Conservation (phyloP, 768 basidiomycete species). For the Ramaria rubella region DNA sequence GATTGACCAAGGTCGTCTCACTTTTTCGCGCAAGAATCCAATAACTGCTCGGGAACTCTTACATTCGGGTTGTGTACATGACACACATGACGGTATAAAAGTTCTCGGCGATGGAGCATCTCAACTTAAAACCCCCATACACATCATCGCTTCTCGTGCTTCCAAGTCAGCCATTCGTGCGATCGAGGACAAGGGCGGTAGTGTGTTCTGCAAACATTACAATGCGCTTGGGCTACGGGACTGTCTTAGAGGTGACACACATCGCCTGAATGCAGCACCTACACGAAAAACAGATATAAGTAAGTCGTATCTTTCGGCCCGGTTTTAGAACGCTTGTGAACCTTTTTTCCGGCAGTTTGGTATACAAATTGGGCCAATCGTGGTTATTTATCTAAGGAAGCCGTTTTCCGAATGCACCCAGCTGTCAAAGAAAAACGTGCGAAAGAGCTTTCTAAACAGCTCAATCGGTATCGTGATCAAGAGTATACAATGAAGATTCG, state of each 20-base stretch:
- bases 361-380: slow-evolving; percentile 68
- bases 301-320: slow-evolving; percentile 34
- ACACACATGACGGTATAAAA: slow-evolving; percentile 87
- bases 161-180: slow-evolving; percentile 82
- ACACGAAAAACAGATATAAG: slow-evolving; percentile 82
- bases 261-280: slow-evolving; percentile 69
- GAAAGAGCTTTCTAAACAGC: slow-evolving; percentile 55
- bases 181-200: slow-evolving; percentile 75
- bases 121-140: slow-evolving; percentile 62
- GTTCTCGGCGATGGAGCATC: slow-evolving; percentile 72
- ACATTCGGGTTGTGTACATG: slow-evolving; percentile 82
- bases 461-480: slow-evolving; percentile 40
- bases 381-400: slow-evolving; percentile 63
- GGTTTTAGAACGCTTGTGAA: background rate
- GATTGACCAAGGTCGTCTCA: slow-evolving; percentile 79
- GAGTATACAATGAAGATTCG: slow-evolving; percentile 26
- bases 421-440: slow-evolving; percentile 59
- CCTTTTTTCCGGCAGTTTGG: slow-evolving; percentile 48
- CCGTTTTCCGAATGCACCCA: slow-evolving; percentile 47
- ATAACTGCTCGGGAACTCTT: slow-evolving; percentile 85
- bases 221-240: slow-evolving; percentile 80
- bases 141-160: slow-evolving; percentile 78
- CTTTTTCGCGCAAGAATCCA: slow-evolving; percentile 68
- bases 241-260: slow-evolving; percentile 62
- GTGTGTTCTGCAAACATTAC: slow-evolving; percentile 86